Evolutionary conservation across 768 basidiomycete genomes (phyloP), one percentile per base, ranked within the genome.

Genomic region (Gelatoporia subvermispora): DNA sequence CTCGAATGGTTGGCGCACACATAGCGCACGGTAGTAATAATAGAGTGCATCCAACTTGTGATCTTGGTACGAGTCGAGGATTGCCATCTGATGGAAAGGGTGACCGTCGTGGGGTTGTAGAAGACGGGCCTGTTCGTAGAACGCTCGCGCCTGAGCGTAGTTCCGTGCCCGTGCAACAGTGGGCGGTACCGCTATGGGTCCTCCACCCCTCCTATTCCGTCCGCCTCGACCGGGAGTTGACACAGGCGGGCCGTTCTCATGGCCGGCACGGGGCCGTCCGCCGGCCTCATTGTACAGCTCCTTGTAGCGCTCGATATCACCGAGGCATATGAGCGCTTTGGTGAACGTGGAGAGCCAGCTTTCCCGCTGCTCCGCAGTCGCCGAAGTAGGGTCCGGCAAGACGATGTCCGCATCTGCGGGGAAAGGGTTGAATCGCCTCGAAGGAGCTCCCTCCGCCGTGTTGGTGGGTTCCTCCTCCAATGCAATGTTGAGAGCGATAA

Each of bases 1-100:
- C 44, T 89, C 84, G 67, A 93, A 99, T 0, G 93, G 88, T 49
- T 82, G 78, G 35, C 78, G 77, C 31, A 93, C 89, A 59, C 92
- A 94, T 11, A 98, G 73, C 1, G 95, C 89, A 24, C 93, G 85
- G 62, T 93, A 93, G 65, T 97, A 95, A 66, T 93, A 86, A 44
- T 88, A 77, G 8, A 91, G 70, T 24, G 89, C 84, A 25, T 72
- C 68, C 59, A 95, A 93, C n/a, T 78, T 72, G 66, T 98, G 92
- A 52, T 78, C 76, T 57, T 85, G 75, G 65, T 96, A 94, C 4
- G 85, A 82, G 2, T 92, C 79, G 25, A 97, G 78, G 51, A 97
- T 94, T 3, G 95, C 96, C 17, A 98, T 81, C 65, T 98, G 96
- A 64, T 98, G 95, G 17, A 88, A 95, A 0, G 96, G 81, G 60